Percentiles rank a stretch among this genome's conserved stretches.
Conservation (phyloP, 2,329 filamentous ascomycete species). For the Dactylonectria macrodidyma region DNA sequence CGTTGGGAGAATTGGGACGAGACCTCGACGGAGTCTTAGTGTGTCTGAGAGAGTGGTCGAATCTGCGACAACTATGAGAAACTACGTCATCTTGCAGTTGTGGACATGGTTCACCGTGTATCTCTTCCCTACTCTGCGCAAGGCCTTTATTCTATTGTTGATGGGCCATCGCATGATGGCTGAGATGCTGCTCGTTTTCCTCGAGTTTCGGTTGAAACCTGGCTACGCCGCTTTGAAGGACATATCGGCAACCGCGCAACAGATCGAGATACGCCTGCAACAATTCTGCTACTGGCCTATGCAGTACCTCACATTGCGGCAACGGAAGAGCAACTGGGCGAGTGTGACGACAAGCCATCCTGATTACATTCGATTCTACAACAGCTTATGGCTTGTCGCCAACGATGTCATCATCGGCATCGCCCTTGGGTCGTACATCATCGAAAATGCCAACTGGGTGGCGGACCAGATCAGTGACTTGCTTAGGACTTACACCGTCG, state of each 20-base stretch:
- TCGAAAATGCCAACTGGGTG: slow-evolving; percentile 91
- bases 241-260: slow-evolving; percentile 95
- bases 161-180: slow-evolving; percentile 85
- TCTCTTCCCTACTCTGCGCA: slow-evolving; percentile 82
- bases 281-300: slow-evolving; percentile 99
- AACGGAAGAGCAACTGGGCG: slow-evolving; percentile 92
- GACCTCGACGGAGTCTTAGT: slow-evolving; percentile 87
- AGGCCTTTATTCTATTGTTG: slow-evolving; percentile 82
- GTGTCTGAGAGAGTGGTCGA: slow-evolving; percentile 96
- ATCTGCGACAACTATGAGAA: slow-evolving; percentile 89
- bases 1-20: slow-evolving; percentile 84
- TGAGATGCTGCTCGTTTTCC: slow-evolving; percentile 81
- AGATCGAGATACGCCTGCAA: slow-evolving; percentile 95
- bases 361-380: slow-evolving; percentile 99
- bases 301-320: slow-evolving; percentile 92
- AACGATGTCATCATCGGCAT: slow-evolving; percentile 99
- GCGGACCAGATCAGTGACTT: slow-evolving; percentile 84
- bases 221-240: slow-evolving; percentile 92
- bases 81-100: slow-evolving; percentile 77
- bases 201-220: slow-evolving; percentile 88
- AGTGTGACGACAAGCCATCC: slow-evolving; percentile 96
- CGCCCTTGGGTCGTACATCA: slow-evolving; percentile 94
- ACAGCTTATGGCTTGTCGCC: slow-evolving; percentile 97
- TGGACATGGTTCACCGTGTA: slow-evolving; percentile 82
- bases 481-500: slow-evolving; percentile 86